These are phyloP conservation scores for Nakaseomyces uthaithaninus DNA, from an alignment of 1,139 yeast species.

Conservation along the genomic window DNA sequence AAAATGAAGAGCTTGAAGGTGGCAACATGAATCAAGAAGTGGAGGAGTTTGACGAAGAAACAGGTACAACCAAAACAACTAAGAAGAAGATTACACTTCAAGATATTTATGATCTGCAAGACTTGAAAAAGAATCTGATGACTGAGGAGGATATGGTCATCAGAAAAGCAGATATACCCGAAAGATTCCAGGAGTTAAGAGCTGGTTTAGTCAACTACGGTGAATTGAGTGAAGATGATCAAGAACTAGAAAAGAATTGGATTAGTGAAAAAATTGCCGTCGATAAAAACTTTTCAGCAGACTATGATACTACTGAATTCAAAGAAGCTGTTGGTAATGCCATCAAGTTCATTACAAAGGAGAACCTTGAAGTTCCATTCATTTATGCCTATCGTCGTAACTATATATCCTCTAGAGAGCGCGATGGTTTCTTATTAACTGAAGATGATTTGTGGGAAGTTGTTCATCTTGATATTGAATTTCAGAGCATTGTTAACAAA, in stretches of 20 bases:
- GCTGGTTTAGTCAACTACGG: conserved; percentile 54
- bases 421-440: conserved; percentile 45
- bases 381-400: conserved; percentile 95
- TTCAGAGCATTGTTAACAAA: conserved; percentile 77
- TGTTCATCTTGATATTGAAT: conserved; percentile 77
- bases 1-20: conserved; percentile 48
- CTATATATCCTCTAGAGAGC: conserved; percentile 49
- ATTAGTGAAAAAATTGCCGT: conserved; percentile 48
- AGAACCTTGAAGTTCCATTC: conserved; percentile 87
- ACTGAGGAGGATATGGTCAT: conserved; percentile 89
- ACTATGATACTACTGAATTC: conserved; percentile 51
- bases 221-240: conserved; percentile 55
- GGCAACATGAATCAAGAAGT: conserved; percentile 35
- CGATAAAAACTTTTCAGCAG: conserved; percentile 42
- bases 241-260: conserved; percentile 71
- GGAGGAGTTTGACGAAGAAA: conserved; percentile 40
- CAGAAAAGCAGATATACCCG: conserved; percentile 84
- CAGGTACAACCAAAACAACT: conserved; percentile 36
- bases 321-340: conserved; percentile 65
- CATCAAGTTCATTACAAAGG: conserved; percentile 69
- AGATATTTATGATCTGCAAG: conserved; percentile 92
- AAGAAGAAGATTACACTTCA: conserved; percentile 55
- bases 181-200: conserved; percentile 77
- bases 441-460: conserved; percentile 94
- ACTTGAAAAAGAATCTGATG: conserved; percentile 78